Conservation (phyloP, 139 green algal genomes). For the Asterochloris sp. region DNA sequence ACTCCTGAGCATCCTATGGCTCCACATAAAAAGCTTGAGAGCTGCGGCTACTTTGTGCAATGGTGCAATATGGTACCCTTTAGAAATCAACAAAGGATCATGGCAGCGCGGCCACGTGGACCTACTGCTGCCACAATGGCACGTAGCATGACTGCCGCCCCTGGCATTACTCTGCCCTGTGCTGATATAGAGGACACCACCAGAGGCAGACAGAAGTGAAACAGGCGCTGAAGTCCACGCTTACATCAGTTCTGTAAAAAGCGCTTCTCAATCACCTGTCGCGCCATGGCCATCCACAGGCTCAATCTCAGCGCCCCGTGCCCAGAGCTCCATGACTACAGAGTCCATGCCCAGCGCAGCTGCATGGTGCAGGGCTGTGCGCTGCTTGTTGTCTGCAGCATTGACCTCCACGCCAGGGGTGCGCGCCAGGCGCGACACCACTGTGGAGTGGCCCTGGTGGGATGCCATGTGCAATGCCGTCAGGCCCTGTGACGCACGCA, state of each 20-base stretch:
- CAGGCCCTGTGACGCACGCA: constrained; percentile 18
- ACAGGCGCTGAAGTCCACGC: no score
- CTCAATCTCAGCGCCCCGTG: constrained; percentile 19
- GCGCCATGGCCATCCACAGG: constrained; percentile 30
- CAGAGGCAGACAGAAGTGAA: neutral
- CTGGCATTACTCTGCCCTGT: no score
- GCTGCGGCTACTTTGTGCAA: no score
- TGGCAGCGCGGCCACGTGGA: no score
- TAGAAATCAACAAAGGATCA: no score
- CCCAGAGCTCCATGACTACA: constrained; percentile 44
- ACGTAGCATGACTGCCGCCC: no score
- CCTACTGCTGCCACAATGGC: no score
- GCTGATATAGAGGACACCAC: no score
- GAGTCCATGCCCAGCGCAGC: constrained; percentile 23
- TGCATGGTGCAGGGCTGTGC: constrained; percentile 38
- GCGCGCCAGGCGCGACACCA: constrained; percentile 25
- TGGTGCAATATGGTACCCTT: no score
- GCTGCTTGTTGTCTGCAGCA: constrained; percentile 31
- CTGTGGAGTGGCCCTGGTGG: constrained; percentile 21
- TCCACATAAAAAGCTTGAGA: no score
- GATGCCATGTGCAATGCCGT: constrained; percentile 41
- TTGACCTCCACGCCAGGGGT: constrained; percentile 17
- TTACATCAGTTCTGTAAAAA: no score
- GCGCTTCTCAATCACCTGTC: constrained; percentile 16
- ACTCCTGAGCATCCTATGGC: no score